phyloP scores from a whole-genome alignment of 2,329 filamentous ascomycete species.

The Diplodia intermedia region DNA sequence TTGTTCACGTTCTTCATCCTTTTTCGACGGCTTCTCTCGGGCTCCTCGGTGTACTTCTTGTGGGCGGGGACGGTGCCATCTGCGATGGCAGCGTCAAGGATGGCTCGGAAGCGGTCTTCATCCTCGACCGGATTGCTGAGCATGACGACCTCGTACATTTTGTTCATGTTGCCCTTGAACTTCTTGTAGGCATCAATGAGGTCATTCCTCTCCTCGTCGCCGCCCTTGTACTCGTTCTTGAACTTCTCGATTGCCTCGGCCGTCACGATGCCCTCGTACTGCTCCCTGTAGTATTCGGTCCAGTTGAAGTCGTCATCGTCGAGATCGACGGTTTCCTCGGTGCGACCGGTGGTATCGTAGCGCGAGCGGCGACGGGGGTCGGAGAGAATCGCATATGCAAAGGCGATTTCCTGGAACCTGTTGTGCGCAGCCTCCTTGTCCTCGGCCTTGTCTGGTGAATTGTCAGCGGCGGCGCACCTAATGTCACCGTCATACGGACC shows the following conservation, averaged over 20 bases:
- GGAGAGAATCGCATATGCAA: slow-evolving; percentile 92
- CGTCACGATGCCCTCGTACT: slow-evolving; percentile 79
- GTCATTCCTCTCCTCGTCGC: slow-evolving; percentile 82
- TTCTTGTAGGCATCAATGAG: slow-evolving; percentile 77
- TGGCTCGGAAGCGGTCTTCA: slow-evolving; percentile 80
- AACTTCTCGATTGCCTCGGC: slow-evolving; percentile 77
- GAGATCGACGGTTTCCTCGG: slow-evolving; percentile 75
- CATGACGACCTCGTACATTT: slow-evolving; percentile 83
- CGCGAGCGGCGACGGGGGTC: slow-evolving; percentile 73
- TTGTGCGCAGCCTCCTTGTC: slow-evolving; percentile 75
- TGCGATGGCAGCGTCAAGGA: slow-evolving; percentile 82
- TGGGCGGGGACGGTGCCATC: slow-evolving; percentile 71
- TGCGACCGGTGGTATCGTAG: slow-evolving; percentile 89
- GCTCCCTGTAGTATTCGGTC: slow-evolving; percentile 85
- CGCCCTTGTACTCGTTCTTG: slow-evolving; percentile 78
- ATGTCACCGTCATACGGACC: slow-evolving; percentile 53
- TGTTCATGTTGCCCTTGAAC: slow-evolving; percentile 75
- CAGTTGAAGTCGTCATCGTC: slow-evolving; percentile 82
- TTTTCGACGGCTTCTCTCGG: slow-evolving; percentile 65
- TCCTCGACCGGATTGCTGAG: slow-evolving; percentile 83
- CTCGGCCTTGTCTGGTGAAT: slow-evolving; percentile 56
- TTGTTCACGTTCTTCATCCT: slow-evolving; percentile 67
- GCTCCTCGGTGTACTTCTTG: slow-evolving; percentile 67
- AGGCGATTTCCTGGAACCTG: slow-evolving; percentile 88
- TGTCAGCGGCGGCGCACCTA: slow-evolving; percentile 33